A percentile compares a stretch with the other conserved stretches of the same genome.
Conservation (phyloP, 805 yeast species). For the Priceomyces carsonii region DNA sequence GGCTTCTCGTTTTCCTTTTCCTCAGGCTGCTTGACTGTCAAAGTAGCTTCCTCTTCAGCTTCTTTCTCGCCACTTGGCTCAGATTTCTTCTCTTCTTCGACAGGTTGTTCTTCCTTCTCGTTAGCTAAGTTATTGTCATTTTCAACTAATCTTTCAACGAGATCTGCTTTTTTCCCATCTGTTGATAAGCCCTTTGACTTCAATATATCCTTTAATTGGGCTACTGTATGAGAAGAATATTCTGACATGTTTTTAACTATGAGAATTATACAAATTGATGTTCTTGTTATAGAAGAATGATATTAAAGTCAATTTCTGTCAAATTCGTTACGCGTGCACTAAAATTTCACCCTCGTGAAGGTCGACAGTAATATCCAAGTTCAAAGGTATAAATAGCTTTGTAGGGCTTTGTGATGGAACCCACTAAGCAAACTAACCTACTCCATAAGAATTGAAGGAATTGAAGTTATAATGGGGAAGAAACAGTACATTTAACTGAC, state of each 20-base stretch:
- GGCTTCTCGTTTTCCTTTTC: conserved; percentile 15
- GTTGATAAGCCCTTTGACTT: conserved; percentile 65
- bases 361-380: too few species aligned
- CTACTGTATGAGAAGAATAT: conserved; percentile 70
- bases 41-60: conserved; percentile 12
- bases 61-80: conserved; percentile 19
- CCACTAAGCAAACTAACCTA: too few species aligned
- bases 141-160: conserved; percentile 64
- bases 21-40: conserved; percentile 11
- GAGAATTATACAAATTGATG: too few species aligned
- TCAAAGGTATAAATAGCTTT: too few species aligned
- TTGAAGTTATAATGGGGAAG: too few species aligned
- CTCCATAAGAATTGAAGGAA: too few species aligned
- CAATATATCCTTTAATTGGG: conserved; percentile 78
- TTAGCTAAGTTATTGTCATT: conserved; percentile 40
- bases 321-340: conserved; percentile 7
- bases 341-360: too few species aligned
- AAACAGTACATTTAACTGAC: too few species aligned
- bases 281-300: too few species aligned
- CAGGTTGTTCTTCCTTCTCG: conserved; percentile 3
- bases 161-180: conserved; percentile 80
- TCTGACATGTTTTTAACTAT: conserved; percentile 41
- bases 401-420: too few species aligned
- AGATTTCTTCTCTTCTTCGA: conserved; percentile 14
- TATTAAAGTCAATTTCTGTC: conserved; percentile 2